phyloP scores from a whole-genome alignment of 768 basidiomycete species.

The Artomyces pyxidatus region DNA sequence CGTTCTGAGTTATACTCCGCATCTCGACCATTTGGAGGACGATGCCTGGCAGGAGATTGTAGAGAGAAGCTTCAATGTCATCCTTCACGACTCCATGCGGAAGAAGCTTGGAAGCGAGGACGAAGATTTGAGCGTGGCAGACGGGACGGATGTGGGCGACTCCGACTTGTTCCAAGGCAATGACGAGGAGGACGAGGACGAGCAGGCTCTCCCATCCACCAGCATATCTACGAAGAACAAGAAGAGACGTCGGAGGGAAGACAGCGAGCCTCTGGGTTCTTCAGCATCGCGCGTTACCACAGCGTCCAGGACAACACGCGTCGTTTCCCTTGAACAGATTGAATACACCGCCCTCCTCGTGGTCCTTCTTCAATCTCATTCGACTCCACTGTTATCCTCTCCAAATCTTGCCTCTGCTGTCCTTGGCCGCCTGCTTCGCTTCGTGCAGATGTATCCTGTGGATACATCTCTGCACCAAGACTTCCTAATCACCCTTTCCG shows the following conservation, averaged over 20 bases:
- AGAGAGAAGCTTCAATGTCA: constrained; percentile 67
- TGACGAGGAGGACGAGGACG: constrained; percentile 26
- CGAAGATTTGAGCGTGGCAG: constrained; percentile 19
- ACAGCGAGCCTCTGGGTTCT: constrained; percentile 6
- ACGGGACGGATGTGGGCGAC: constrained; percentile 24
- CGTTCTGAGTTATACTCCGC: constrained; percentile 59
- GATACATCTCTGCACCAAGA: constrained; percentile 79
- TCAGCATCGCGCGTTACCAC: constrained; percentile 1
- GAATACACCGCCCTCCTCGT: constrained; percentile 64
- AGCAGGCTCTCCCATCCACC: constrained; percentile 14
- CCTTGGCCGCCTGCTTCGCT: constrained; percentile 49
- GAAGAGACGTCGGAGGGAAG: constrained; percentile 27
- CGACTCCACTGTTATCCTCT: constrained; percentile 47
- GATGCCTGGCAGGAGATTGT: constrained; percentile 61
- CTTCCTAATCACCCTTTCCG: constrained; percentile 60
- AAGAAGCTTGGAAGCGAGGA: constrained; percentile 27
- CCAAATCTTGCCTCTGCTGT: constrained; percentile 41
- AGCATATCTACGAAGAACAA: constrained; percentile 16
- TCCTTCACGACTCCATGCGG: constrained; percentile 40
- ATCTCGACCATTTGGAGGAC: constrained; percentile 68
- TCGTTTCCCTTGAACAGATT: constrained; percentile 49
- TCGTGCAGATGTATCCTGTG: constrained; percentile 55
- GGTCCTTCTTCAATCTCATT: constrained; percentile 48
- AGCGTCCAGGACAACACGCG: constrained; percentile 19
- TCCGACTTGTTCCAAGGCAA: too few species aligned